Evolutionary conservation across 1,284 basidiomycete species (phyloP), one percentile per base, ranked within the genome.

Genomic region (Rugosomyces carneus): DNA sequence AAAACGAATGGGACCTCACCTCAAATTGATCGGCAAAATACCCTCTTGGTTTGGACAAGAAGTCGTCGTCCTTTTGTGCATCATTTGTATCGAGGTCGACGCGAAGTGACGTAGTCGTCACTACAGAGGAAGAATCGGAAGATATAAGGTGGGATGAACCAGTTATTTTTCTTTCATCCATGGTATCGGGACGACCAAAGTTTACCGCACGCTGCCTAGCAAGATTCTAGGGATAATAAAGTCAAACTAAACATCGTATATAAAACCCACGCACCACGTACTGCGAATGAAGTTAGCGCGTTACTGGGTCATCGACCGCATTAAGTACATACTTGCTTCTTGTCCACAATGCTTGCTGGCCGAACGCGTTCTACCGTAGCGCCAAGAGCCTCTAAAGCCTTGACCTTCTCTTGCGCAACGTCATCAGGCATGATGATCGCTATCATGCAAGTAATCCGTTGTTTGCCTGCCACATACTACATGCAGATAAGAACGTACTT

Each of bases 11-110:
- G n/a, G 20, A 13, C 13, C 67, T 13, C 46, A 84, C 87, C 71
- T 95, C 92, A 50, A 95, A 96, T 64, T 97, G 95, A 62, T 99
- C 93, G 0, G 93, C 92, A 58, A 98, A 99, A 69, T 83, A 89
- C 0, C 87, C 87, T 54, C 81, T 69, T 1, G 84, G 81, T 52
- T 73, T 74, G 24, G 58, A 62, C 6, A 68, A 45, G 24, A 74
- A 62, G 35, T 71, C 69, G 15, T 75, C 72, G 43, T 66, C 65
- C 8, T 75, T 68, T 11, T 63, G 48, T 5, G 60, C 59, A 37
- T 66, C 61, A 19, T 62, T 55, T 5, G 57, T 59, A 26, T 70
- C 64, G 8, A 70, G 64, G 16, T 66, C 63, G 31, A 78, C 69
- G 13, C 70, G 66, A 5, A 70, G 65, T 0, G 75, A 72, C 0